Percentiles rank a stretch among this genome's conserved stretches.
These are phyloP conservation scores for Jatropha multifida DNA, from an alignment of 441 rosid species.

Conservation along the genomic window DNA sequence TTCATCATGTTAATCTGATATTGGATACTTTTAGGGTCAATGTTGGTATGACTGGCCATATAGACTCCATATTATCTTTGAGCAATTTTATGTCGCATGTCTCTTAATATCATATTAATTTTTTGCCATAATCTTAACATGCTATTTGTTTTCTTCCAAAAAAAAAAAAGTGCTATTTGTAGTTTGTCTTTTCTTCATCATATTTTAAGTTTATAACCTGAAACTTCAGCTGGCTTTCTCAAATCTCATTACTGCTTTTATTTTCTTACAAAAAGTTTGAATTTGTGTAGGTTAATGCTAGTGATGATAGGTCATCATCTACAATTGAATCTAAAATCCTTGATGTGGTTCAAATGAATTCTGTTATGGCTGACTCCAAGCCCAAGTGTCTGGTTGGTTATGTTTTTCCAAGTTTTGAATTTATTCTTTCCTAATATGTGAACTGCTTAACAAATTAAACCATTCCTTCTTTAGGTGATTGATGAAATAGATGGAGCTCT, in stretches of 20 bases:
- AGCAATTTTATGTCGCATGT: neutral
- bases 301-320: slow-evolving; percentile 92
- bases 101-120: neutral
- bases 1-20: slow-evolving; percentile 11
- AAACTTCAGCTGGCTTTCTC: slow-evolving; percentile 12
- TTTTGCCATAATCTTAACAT: neutral
- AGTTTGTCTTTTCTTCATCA: neutral
- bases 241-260: neutral
- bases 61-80: neutral
- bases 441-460: slow-evolving; percentile 18
- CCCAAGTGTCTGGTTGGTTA: slow-evolving; percentile 92
- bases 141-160: neutral
- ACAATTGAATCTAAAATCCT: slow-evolving; percentile 91
- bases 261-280: slow-evolving; percentile 22
- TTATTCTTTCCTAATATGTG: slow-evolving; percentile 11
- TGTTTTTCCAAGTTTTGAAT: slow-evolving; percentile 16
- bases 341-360: slow-evolving; percentile 96
- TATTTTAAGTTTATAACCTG: neutral
- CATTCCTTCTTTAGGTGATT: slow-evolving; percentile 60
- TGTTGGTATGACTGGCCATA: neutral
- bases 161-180: neutral
- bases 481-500: slow-evolving; percentile 99
- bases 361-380: slow-evolving; percentile 84
- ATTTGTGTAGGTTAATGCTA: slow-evolving; percentile 80
- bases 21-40: slow-evolving; percentile 5